These are phyloP conservation scores for Auxenochlorella protothecoides DNA, from an alignment of 139 green algal species.

Conservation along the genomic window DNA sequence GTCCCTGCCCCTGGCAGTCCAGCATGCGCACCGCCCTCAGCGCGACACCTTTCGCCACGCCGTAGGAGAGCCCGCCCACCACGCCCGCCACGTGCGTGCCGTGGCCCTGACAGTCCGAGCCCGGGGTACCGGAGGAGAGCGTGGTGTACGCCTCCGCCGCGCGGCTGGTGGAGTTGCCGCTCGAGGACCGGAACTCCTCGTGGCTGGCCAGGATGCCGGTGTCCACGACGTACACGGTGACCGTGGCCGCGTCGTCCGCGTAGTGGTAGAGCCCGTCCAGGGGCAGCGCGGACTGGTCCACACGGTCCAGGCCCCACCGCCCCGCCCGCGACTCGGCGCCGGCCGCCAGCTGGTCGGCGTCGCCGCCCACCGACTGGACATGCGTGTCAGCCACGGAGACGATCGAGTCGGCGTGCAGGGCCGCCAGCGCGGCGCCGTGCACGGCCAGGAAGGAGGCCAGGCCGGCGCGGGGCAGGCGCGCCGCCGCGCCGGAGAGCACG, in stretches of 20 bases:
- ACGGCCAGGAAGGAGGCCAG: neutral
- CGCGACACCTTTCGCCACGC: conserved; percentile 56
- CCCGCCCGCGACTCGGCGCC: too few species aligned
- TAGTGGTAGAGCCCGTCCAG: conserved; percentile 48
- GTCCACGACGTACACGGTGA: conserved; percentile 67
- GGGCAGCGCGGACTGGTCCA: conserved; percentile 50
- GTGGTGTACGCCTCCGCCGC: conserved; percentile 4
- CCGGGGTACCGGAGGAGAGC: conserved; percentile 2
- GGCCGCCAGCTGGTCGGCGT: neutral
- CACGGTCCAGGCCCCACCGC: conserved; percentile 50
- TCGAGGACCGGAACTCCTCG: conserved; percentile 22
- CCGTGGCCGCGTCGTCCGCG: conserved; percentile 28
- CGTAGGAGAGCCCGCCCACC: conserved; percentile 44
- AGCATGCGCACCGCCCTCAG: conserved; percentile 41
- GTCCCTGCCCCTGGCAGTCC: conserved; percentile 44
- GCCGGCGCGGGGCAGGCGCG: neutral
- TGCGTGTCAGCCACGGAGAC: neutral
- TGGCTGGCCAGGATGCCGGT: conserved; percentile 49
- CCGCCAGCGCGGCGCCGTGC: neutral
- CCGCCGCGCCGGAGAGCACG: too few species aligned
- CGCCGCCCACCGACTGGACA: neutral
- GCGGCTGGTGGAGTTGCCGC: neutral
- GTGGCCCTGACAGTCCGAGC: conserved; percentile 58
- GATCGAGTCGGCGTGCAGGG: neutral
- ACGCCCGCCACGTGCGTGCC: conserved; percentile 56